Base-by-base conservation (phyloP, 2,329 filamentous ascomycete genomes). In the Colletotrichum sp. region DNA sequence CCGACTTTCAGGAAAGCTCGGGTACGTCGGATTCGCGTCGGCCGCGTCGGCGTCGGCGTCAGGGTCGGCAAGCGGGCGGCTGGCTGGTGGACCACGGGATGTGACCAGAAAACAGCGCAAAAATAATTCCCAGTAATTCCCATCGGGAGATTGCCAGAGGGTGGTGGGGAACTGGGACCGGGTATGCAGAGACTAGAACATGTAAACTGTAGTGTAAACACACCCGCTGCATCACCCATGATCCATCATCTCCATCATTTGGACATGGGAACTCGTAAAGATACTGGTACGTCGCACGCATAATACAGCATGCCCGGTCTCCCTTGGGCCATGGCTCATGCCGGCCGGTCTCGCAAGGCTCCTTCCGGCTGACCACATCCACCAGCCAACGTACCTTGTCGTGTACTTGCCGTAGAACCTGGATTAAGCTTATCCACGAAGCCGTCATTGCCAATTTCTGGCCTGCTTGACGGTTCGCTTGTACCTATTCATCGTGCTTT, bases 11-110 rank as follows among this genome's bases (percentile, higher is more conserved):
- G 44, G 44, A 16, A 32, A 62, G 36, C 24, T 73, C 65, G 71
- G 71, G 57, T 57, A 70, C 24, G 18, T 73, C 71, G 68, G 72
- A 21, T 28, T 75, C 68, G 68, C 36, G 49, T 75, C 72, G 68
- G 68, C 44, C 26, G 59, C 44, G 26, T 74, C 71, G 57, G 71
- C 24, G 62, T 72, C 69, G 62, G 52, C 52, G n/a, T 69, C 70
- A 36, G 52, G 32, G 26, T 39, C 66, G 44, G 32, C 55, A 70
- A 32, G 26, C 57, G 68, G 68, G 68, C 68, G 68, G 57, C 32
- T 70, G 26, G 24, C 32, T 70, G 26, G 24, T 49, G 36, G 26
- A 7, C 21, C 30, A 69, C 49, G 66, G 26, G 66, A 26, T 30
- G 34, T 8, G 32, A 21, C 26, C 7, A 49, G 55, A 59, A 44